These are phyloP conservation scores for Cutaneotrichosporon sp. DNA, from an alignment of 1,284 basidiomycete species.

Conservation along the genomic window DNA sequence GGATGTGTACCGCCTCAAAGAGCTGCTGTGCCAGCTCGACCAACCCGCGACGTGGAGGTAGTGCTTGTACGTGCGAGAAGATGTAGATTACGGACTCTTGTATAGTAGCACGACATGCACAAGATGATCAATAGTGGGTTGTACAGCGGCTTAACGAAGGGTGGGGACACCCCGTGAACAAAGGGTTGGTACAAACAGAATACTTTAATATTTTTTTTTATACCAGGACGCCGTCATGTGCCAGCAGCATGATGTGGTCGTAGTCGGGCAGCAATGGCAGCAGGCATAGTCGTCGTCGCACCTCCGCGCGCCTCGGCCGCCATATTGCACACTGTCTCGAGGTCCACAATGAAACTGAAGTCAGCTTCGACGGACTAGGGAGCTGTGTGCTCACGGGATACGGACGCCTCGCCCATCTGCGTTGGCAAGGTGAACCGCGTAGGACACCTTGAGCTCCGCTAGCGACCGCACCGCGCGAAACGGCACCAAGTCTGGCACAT, in stretches of 20 bases:
- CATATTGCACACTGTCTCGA: conserved; percentile 26
- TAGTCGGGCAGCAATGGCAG: not conserved
- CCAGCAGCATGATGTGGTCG: too few species aligned
- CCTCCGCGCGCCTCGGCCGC: conserved; percentile 16
- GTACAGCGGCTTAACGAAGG: too few species aligned
- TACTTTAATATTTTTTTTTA: too few species aligned
- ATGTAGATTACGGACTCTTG: conserved; percentile 3
- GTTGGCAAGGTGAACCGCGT: not conserved
- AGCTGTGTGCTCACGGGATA: not conserved
- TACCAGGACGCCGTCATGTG: too few species aligned
- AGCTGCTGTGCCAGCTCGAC: conserved; percentile 34
- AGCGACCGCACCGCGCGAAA: not conserved
- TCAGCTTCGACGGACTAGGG: too few species aligned
- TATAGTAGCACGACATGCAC: not conserved
- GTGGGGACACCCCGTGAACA: too few species aligned
- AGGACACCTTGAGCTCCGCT: conserved; percentile 10
- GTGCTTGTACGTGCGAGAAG: not conserved
- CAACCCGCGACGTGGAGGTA: conserved; percentile 21
- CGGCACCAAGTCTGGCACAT: not conserved
- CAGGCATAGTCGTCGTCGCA: not conserved
- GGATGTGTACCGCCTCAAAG: conserved; percentile 36
- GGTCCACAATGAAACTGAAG: conserved; percentile 37
- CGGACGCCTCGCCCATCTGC: not conserved
- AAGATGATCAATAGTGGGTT: too few species aligned
- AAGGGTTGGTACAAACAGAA: too few species aligned